Conservation (phyloP, 2,329 filamentous ascomycete genomes). For the Talaromyces marneffei region DNA sequence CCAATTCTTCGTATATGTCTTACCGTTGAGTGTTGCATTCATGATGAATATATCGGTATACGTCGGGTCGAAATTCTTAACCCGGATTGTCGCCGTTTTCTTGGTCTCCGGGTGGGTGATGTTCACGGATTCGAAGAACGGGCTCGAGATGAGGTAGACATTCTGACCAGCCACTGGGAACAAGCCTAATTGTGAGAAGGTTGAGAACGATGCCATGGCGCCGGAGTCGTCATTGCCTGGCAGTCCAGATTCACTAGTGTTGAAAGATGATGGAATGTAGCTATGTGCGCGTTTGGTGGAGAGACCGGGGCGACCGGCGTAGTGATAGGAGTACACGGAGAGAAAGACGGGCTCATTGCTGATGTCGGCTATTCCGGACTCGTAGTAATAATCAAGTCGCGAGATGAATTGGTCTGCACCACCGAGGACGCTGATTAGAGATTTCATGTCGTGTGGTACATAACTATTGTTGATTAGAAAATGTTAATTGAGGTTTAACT, state of each 20-base stretch:
- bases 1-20: constrained; percentile 59
- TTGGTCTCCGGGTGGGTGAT: constrained; percentile 54
- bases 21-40: constrained; percentile 57
- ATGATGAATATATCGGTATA: constrained; percentile 59
- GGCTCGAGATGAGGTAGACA: constrained; percentile 62
- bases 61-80: constrained; percentile 54
- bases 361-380: constrained; percentile 58
- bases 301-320: constrained; percentile 55
- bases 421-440: constrained; percentile 53
- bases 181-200: constrained; percentile 61
- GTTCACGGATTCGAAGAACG: constrained; percentile 56
- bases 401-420: constrained; percentile 52
- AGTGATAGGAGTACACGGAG: constrained; percentile 62
- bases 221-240: constrained; percentile 65
- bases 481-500: constrained; percentile 21
- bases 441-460: constrained; percentile 43
- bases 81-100: constrained; percentile 54
- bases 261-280: constrained; percentile 59
- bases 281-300: constrained; percentile 49
- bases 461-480: constrained; percentile 47
- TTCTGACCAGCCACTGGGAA: constrained; percentile 63
- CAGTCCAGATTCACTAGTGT: constrained; percentile 51
- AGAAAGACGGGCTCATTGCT: constrained; percentile 59
- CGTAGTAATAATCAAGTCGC: constrained; percentile 60
- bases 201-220: constrained; percentile 61